These are phyloP conservation scores for Rhizoclosmatium sp. DNA, from an alignment of 192 early-diverging fungal species.

Conservation along the genomic window DNA sequence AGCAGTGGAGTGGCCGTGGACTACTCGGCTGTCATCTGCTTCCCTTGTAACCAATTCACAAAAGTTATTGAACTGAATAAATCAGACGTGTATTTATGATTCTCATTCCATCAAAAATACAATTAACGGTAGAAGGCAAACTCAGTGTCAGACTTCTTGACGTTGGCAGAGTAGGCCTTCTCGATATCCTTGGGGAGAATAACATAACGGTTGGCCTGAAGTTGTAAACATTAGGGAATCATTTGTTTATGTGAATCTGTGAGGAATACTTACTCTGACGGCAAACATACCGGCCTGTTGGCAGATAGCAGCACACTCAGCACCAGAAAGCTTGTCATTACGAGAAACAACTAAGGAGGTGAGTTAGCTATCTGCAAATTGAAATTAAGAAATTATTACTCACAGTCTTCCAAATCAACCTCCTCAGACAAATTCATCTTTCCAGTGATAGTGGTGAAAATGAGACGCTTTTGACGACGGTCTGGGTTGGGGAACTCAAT, in stretches of 20 bases:
- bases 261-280: constrained; percentile 70
- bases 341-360: constrained; percentile 81
- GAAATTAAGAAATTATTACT: constrained; percentile 1
- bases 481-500: constrained; percentile 99
- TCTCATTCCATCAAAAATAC: background rate
- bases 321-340: constrained; percentile 95
- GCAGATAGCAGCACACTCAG: constrained; percentile 97
- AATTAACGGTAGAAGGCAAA: constrained; percentile 95
- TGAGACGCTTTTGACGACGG: constrained; percentile 95
- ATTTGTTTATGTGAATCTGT: background rate
- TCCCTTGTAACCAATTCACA: background rate
- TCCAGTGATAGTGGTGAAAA: constrained; percentile 94
- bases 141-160: constrained; percentile 95
- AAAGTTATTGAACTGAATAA: background rate
- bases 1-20: constrained; percentile 55
- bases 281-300: constrained; percentile 99
- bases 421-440: constrained; percentile 95
- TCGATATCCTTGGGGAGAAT: constrained; percentile 95
- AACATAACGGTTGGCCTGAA: constrained; percentile 88
- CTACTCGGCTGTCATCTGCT: constrained; percentile 53
- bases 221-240: background rate
- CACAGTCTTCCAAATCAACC: constrained; percentile 94
- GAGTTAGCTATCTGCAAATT: constrained; percentile 7
- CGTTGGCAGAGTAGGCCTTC: constrained; percentile 92
- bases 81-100: background rate